A percentile compares a stretch with the other conserved stretches of the same genome.
These are phyloP conservation scores for Byssothecium circinans DNA, from an alignment of 2,329 filamentous ascomycete genomes.

Conservation along the genomic window DNA sequence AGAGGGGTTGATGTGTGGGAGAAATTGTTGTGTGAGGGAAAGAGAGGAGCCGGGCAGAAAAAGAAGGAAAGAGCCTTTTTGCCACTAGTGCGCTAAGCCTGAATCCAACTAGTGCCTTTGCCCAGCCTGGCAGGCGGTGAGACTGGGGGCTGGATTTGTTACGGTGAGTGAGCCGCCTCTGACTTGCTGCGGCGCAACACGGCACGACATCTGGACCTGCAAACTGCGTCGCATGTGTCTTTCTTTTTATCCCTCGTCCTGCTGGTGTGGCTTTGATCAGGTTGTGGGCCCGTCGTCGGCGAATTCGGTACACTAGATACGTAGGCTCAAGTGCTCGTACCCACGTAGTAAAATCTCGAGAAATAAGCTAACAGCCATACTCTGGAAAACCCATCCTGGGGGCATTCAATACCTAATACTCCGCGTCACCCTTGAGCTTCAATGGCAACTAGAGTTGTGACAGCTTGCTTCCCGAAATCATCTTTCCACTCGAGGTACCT, in stretches of 20 bases:
- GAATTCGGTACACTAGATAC: too few species aligned
- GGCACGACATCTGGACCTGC: neutral
- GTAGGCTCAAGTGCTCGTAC: too few species aligned
- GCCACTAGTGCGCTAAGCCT: conserved; percentile 15
- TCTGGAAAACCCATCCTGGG: too few species aligned
- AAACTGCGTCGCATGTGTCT: neutral
- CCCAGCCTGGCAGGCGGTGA: conserved; percentile 32
- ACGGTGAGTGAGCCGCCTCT: conserved; percentile 8
- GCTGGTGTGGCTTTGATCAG: conserved; percentile 1
- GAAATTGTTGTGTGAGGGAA: conserved; percentile 25
- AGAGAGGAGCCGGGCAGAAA: conserved; percentile 14
- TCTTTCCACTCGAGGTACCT: neutral
- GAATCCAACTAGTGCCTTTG: neutral
- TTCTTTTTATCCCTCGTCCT: neutral
- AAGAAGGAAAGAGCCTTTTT: conserved; percentile 20
- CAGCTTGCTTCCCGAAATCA: too few species aligned
- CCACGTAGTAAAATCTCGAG: too few species aligned
- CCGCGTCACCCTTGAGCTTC: too few species aligned
- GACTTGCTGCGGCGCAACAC: conserved; percentile 9
- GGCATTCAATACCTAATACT: too few species aligned
- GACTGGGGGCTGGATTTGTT: conserved; percentile 16
- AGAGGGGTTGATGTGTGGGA: conserved; percentile 31
- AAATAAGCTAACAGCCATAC: too few species aligned
- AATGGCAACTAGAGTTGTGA: too few species aligned
- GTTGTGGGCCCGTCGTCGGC: too few species aligned